phyloP scores from a whole-genome alignment of 2,329 filamentous ascomycete species.

The Bisporella sp. region DNA sequence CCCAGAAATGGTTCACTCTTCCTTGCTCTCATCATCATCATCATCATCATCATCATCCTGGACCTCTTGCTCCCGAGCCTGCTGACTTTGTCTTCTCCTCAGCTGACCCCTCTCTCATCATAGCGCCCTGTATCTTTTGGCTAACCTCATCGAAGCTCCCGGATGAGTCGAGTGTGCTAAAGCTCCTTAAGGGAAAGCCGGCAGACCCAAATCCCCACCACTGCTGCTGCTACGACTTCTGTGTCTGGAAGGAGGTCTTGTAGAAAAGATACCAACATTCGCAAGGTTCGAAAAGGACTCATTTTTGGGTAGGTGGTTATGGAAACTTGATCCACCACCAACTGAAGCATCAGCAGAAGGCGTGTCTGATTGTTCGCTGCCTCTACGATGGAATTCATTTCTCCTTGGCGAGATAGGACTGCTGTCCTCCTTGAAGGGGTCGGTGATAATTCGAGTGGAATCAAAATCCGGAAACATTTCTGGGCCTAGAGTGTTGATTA shows the following conservation, averaged over 20 bases:
- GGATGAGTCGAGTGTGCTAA: slow-evolving; percentile 61
- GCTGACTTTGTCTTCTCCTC: slow-evolving; percentile 33
- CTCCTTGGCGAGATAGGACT: slow-evolving; percentile 20
- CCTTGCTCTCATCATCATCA: neutral
- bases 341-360: slow-evolving; percentile 19
- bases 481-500: slow-evolving; percentile 92
- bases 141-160: slow-evolving; percentile 77
- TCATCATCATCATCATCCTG: slow-evolving; percentile 32
- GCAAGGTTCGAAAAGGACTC: slow-evolving; percentile 92
- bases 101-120: slow-evolving; percentile 69
- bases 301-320: slow-evolving; percentile 59
- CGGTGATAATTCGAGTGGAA: slow-evolving; percentile 60
- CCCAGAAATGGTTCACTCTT: neutral
- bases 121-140: slow-evolving; percentile 75
- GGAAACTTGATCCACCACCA: slow-evolving; percentile 23
- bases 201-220: slow-evolving; percentile 54
- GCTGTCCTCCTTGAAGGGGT: slow-evolving; percentile 34
- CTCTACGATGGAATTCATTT: slow-evolving; percentile 29
- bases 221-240: slow-evolving; percentile 63
- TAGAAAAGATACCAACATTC: slow-evolving; percentile 83
- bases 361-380: slow-evolving; percentile 42
- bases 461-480: slow-evolving; percentile 98
- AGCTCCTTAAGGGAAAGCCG: slow-evolving; percentile 60
- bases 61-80: slow-evolving; percentile 35
- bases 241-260: slow-evolving; percentile 74